Evolutionary conservation across 306 rosid species (phyloP), one percentile per base, ranked within the genome.

Genomic region (Prunus armeniaca): DNA sequence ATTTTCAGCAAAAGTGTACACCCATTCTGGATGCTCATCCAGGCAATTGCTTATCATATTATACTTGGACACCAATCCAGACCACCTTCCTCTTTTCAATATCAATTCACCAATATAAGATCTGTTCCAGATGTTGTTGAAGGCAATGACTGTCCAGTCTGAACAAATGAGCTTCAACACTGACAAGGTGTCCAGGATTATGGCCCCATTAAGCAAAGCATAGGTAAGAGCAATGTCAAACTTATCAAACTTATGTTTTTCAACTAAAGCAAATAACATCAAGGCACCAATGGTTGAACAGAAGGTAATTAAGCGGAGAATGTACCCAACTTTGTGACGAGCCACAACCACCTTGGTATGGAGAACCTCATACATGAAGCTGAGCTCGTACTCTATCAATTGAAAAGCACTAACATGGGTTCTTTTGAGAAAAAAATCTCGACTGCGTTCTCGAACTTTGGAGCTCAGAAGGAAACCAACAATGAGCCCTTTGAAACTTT

Each of bases 401-500:
- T 77, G 34, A 25, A 82, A 77, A 28, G 85, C 82, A 1, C 52
- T 24, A 0, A 9, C 4, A 0, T 51, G 17, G n/a, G 50, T 17
- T 27, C 46, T 54, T 8, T 24, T 17, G 3, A 56, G 82, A 38
- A 82, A 78, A 18, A 45, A 67, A 2, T 12, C 17, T 28, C 76
- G 52, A 51, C 76, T 82, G 20, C 2, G 12, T 17, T 73, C 41
- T 43, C 82, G 34, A 9, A 47, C 55, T 11, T 62, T 67, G 24
- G 68, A 68, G 76, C 79, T 82, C 27, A 81, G 11, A 50, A 77
- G 65, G 19, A 77, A 30, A 20, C 81, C 85, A 38, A 60, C 76
- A 61, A 78, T 78, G 8, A 82, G 85, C 13, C 85, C 79, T 45
- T 82, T 82, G 79, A 78, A 82, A 17, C 22, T 60, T 49, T 78